Evolutionary conservation across 345 rosid species (phyloP), one percentile per base, ranked within the genome.

Genomic region (Viola odorata): DNA sequence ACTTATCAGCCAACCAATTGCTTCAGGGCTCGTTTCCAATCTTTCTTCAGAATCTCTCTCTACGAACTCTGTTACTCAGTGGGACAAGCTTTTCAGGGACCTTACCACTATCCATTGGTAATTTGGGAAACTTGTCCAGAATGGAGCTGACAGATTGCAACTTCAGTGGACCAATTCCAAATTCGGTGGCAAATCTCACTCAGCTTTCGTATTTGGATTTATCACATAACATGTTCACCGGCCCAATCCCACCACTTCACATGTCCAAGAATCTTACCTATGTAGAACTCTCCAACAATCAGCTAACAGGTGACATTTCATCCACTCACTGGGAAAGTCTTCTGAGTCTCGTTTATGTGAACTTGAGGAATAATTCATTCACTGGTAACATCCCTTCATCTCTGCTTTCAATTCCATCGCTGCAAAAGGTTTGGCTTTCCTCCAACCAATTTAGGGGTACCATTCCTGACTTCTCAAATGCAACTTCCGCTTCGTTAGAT

Each of bases 101-200:
- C 3, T 8, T 81, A 16, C 84, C 84, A 1, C 61, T 58, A 32
- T 77, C 88, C 41, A 69, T 78, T 2, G 69, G 73, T 0, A 58
- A 53, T 5, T 67, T 77, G 3, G 32, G 32, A 23, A 23, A 23
- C 1, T 23, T 23, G 32, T 23, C 32, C 32, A 23, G 32, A 23
- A 23, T 23, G 32, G 32, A 23, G 32, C 32, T 23, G 32, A 2
- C 32, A 23, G 32, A 2, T 23, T 23, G 32, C 32, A 23, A 23
- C 32, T 23, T 23, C 32, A 23, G 32, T 23, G 32, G 32, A 23
- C 2, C 2, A 2, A 23, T 23, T 23, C 32, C 32, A 2, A 23
- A 23, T 2, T 23, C 32, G 32, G 32, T 23, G 32, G 32, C 32
- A 23, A 23, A 23, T 2, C 32, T 23, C 32, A 56, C 65, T 3